phyloP scores from a whole-genome alignment of 192 early-diverging fungal species.

The Coemansia guatemalensis region DNA sequence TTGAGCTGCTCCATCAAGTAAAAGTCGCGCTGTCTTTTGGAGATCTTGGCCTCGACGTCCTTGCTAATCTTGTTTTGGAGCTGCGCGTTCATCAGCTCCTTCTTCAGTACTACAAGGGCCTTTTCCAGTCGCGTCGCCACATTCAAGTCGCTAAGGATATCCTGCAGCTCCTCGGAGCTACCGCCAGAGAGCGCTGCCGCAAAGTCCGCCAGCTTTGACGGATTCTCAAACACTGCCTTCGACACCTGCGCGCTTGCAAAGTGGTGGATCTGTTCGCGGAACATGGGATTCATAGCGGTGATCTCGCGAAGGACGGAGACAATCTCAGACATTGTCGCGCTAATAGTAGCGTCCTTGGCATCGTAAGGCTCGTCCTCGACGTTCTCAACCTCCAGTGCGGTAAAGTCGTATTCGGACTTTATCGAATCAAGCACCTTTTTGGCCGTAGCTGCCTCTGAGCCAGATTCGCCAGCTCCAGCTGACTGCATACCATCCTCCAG shows the following conservation, averaged over 20 bases:
- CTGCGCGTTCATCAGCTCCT: constrained; percentile 96
- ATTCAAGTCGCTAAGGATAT: constrained; percentile 83
- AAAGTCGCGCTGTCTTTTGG: constrained; percentile 96
- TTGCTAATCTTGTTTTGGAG: constrained; percentile 97
- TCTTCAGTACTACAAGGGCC: constrained; percentile 91
- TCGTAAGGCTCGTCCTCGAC: constrained; percentile 81
- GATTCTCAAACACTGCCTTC: constrained; percentile 93
- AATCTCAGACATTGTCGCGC: constrained; percentile 93
- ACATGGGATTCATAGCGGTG: constrained; percentile 88
- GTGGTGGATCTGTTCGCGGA: constrained; percentile 97
- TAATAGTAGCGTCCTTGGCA: constrained; percentile 79
- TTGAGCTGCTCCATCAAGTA: constrained; percentile 99
- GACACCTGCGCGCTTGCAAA: constrained; percentile 95
- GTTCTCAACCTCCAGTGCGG: constrained; percentile 88
- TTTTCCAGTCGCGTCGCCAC: constrained; percentile 92
- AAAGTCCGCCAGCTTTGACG: constrained; percentile 95
- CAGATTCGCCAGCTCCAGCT: constrained; percentile 5
- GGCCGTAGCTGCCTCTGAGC: constrained; percentile 18
- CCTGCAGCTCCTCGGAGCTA: constrained; percentile 89
- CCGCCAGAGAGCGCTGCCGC: constrained; percentile 94
- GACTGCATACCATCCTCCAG: neutral
- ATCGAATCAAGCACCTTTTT: constrained; percentile 39
- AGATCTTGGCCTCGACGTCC: constrained; percentile 97
- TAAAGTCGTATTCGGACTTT: constrained; percentile 68
- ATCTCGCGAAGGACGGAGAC: constrained; percentile 97